Percentiles rank a stretch among this genome's conserved stretches.
Conservation (phyloP, 2,329 filamentous ascomycete genomes). For the Ilyonectria sp. region DNA sequence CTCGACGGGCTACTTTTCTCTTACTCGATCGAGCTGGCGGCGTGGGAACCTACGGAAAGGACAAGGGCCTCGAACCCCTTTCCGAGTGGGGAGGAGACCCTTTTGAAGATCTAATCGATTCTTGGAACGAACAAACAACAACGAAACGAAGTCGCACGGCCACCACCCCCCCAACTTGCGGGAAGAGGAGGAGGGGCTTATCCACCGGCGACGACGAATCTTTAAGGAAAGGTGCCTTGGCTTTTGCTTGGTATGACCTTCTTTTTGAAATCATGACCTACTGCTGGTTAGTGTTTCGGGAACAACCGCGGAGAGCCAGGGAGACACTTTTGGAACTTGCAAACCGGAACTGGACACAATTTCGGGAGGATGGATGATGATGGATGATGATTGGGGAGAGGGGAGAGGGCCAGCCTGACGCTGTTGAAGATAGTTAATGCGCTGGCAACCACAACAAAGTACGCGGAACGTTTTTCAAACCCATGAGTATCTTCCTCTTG, state of each 20-base stretch:
- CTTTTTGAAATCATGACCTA: constrained; percentile 27
- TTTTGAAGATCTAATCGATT: constrained; percentile 33
- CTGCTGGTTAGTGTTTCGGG: constrained; percentile 21
- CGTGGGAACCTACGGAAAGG: constrained; percentile 3
- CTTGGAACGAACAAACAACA: constrained; percentile 27
- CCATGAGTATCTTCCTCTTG: too few relatives aligned
- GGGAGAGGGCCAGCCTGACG: constrained; percentile 16
- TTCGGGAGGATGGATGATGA: constrained; percentile 23
- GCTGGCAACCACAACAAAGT: constrained; percentile 25
- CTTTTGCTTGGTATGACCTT: constrained; percentile 25
- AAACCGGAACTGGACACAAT: constrained; percentile 30
- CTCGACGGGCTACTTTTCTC: constrained; percentile 14
- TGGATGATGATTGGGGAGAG: constrained; percentile 21
- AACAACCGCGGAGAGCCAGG: constrained; percentile 22
- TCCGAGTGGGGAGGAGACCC: constrained; percentile 14
- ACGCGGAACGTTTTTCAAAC: constrained; percentile 24
- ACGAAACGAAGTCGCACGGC: constrained; percentile 17
- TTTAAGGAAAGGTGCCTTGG: constrained; percentile 29
- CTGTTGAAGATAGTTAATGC: constrained; percentile 26
- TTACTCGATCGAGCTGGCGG: constrained; percentile 20
- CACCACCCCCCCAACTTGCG: constrained; percentile 16
- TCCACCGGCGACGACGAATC: constrained; percentile 21
- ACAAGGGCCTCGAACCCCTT: background rate
- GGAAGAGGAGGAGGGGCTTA: constrained; percentile 20
- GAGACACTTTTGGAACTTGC: constrained; percentile 28